A percentile compares a stretch with the other conserved stretches of the same genome.
Evolutionary conservation across 768 basidiomycete species (phyloP).

Genomic region (Boletus sp.): DNA sequence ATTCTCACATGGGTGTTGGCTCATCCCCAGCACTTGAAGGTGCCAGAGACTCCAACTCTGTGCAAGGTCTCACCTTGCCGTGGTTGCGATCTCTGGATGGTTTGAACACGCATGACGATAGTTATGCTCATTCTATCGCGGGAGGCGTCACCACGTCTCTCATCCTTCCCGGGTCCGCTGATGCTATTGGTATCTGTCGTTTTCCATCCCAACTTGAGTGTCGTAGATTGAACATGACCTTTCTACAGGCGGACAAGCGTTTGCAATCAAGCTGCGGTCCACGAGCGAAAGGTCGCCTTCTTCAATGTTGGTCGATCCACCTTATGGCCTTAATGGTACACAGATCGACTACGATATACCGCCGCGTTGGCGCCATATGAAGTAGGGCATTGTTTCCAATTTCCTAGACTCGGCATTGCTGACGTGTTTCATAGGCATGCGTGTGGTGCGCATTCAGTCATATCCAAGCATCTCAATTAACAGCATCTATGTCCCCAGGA

Average conservation of each 20-base stretch:
- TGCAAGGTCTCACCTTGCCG: constrained; percentile 41
- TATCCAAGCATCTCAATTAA: background rate
- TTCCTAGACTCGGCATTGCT: background rate
- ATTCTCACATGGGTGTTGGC: constrained; percentile 54
- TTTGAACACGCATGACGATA: constrained; percentile 70
- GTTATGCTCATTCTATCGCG: constrained; percentile 55
- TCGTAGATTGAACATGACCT: background rate
- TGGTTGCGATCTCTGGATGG: constrained; percentile 72
- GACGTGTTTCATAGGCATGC: constrained; percentile 49
- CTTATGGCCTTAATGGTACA: constrained; percentile 49
- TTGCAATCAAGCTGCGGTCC: constrained; percentile 71
- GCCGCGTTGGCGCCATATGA: constrained; percentile 73
- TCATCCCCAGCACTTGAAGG: constrained; percentile 40
- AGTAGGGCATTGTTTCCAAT: constrained; percentile 38
- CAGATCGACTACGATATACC: constrained; percentile 32
- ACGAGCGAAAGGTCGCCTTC: constrained; percentile 67
- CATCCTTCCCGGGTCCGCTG: constrained; percentile 68
- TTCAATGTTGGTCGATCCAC: constrained; percentile 72
- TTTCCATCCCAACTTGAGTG: background rate
- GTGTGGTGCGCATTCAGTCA: constrained; percentile 41
- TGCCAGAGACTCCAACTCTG: constrained; percentile 56
- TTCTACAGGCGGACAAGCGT: constrained; percentile 67
- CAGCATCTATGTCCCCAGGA: constrained; percentile 28
- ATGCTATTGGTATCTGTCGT: constrained; percentile 52
- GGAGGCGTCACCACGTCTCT: constrained; percentile 76